These are phyloP conservation scores for Parafenestella ontariensis DNA, from an alignment of 2,329 filamentous ascomycete genomes.

Conservation along the genomic window DNA sequence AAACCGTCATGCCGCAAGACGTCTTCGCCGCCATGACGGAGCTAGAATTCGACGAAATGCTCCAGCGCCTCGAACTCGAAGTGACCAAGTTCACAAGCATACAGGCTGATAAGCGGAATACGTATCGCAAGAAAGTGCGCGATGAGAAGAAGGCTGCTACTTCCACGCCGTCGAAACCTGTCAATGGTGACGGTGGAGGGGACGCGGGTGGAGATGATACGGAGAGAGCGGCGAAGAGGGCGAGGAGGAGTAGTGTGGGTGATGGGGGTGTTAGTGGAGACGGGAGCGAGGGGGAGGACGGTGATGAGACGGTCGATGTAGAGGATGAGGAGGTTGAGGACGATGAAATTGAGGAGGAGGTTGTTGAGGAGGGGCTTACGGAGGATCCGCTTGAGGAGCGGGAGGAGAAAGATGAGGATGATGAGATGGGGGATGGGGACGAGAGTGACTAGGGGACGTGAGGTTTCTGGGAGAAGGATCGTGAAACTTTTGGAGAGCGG, in stretches of 20 bases:
- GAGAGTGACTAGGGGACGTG: constrained; percentile 45
- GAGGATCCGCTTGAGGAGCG: constrained; percentile 55
- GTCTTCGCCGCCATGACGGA: constrained; percentile 80
- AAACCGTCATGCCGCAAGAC: constrained; percentile 78
- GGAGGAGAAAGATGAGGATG: constrained; percentile 53
- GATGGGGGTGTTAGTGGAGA: constrained; percentile 50
- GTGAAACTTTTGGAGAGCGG: neutral
- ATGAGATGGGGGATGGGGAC: constrained; percentile 64
- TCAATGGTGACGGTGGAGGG: constrained; percentile 12
- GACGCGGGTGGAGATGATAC: constrained; percentile 44
- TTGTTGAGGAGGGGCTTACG: constrained; percentile 58
- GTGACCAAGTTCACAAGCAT: constrained; percentile 78
- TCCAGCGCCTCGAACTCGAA: constrained; percentile 75
- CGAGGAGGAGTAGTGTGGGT: constrained; percentile 47
- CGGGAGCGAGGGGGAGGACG: constrained; percentile 48
- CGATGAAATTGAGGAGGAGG: constrained; percentile 63
- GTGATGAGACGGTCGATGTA: constrained; percentile 52
- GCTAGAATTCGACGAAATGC: constrained; percentile 75
- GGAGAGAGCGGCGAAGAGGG: constrained; percentile 59
- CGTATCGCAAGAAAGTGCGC: constrained; percentile 73
- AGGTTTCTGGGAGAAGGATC: neutral
- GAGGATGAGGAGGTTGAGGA: constrained; percentile 61
- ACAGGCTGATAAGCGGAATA: constrained; percentile 76
- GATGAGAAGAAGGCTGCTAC: constrained; percentile 62
- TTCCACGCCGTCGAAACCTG: constrained; percentile 4